A percentile compares a stretch with the other conserved stretches of the same genome.
These are phyloP conservation scores for Phialocephala sp. DNA, from an alignment of 2,329 filamentous ascomycete genomes.

Conservation along the genomic window DNA sequence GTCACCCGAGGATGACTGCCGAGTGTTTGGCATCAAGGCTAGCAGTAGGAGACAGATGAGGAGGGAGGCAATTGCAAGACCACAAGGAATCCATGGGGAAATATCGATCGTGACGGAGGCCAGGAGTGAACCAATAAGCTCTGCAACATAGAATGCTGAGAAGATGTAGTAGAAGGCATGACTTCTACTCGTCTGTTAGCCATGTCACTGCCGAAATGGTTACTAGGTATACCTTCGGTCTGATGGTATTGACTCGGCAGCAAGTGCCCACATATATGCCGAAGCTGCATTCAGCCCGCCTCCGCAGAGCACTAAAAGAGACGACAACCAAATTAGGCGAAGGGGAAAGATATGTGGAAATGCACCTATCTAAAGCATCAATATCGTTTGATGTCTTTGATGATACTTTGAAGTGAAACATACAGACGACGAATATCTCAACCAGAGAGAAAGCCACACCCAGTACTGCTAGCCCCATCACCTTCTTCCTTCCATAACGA, in stretches of 20 bases:
- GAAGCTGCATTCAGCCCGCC: constrained; percentile 41
- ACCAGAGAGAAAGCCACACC: constrained; percentile 35
- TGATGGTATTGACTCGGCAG: constrained; percentile 37
- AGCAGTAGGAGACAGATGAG: constrained; percentile 34
- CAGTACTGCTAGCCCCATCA: constrained; percentile 37
- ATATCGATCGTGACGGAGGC: constrained; percentile 40
- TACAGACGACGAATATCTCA: constrained; percentile 41
- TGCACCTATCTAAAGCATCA: constrained; percentile 31
- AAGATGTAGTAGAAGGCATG: constrained; percentile 43
- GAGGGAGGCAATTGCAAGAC: constrained; percentile 35
- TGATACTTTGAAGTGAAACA: constrained; percentile 12
- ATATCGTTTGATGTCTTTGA: too few relatives aligned
- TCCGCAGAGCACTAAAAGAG: constrained; percentile 38
- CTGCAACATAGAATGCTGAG: constrained; percentile 42
- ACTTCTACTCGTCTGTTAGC: constrained; percentile 30
- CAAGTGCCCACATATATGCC: constrained; percentile 43
- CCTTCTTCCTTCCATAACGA: constrained; percentile 35
- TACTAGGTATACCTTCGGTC: constrained; percentile 32
- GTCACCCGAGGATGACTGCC: neutral
- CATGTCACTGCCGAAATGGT: neutral
- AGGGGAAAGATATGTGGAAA: constrained; percentile 38
- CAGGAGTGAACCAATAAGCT: constrained; percentile 39
- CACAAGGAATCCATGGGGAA: constrained; percentile 41
- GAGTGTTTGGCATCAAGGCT: constrained; percentile 32
- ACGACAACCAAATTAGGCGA: constrained; percentile 40